Evolutionary conservation across 208 protist genomes (phyloP).

Genomic region (Kentomonas sorsogonicus): DNA sequence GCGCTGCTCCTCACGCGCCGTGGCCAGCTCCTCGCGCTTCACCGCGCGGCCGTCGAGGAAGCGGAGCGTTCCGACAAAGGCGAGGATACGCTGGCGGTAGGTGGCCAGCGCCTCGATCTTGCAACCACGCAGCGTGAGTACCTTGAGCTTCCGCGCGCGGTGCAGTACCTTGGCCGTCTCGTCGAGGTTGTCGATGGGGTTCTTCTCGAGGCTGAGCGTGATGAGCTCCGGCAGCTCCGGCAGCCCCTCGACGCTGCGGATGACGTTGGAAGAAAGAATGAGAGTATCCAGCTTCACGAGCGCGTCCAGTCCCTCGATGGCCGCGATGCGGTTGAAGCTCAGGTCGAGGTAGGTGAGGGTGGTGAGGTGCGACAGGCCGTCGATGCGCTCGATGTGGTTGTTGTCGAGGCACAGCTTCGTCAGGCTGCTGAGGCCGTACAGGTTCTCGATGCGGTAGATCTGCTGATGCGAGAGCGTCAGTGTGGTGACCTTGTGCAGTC

Average conservation of each 20-base stretch:
- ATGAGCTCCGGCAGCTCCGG: constrained; percentile 65
- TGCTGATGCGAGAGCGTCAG: constrained; percentile 67
- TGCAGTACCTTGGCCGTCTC: constrained; percentile 85
- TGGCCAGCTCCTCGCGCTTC: constrained; percentile 31
- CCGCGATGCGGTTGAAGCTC: constrained; percentile 92
- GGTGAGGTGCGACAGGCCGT: constrained; percentile 85
- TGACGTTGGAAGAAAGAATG: constrained; percentile 87
- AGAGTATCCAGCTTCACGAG: constrained; percentile 86
- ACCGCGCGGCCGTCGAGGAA: constrained; percentile 67
- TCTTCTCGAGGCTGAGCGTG: constrained; percentile 91
- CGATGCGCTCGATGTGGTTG: constrained; percentile 91
- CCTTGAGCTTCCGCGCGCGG: constrained; percentile 43
- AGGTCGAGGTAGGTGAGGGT: constrained; percentile 86
- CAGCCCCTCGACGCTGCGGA: constrained; percentile 62
- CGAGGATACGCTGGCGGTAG: constrained; percentile 59
- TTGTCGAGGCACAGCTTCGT: constrained; percentile 94
- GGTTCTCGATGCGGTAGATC: constrained; percentile 87
- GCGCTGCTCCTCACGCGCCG: constrained; percentile 68
- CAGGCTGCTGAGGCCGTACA: constrained; percentile 73
- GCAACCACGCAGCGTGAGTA: constrained; percentile 84
- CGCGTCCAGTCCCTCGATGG: constrained; percentile 82
- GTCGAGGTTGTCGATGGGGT: constrained; percentile 84
- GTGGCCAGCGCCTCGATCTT: constrained; percentile 44
- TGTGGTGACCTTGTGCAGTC: constrained; percentile 48
- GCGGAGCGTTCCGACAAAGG: constrained; percentile 61